Conservation (phyloP, 1,139 yeast species). For the Hemisphaericaspora xylanilytica region DNA sequence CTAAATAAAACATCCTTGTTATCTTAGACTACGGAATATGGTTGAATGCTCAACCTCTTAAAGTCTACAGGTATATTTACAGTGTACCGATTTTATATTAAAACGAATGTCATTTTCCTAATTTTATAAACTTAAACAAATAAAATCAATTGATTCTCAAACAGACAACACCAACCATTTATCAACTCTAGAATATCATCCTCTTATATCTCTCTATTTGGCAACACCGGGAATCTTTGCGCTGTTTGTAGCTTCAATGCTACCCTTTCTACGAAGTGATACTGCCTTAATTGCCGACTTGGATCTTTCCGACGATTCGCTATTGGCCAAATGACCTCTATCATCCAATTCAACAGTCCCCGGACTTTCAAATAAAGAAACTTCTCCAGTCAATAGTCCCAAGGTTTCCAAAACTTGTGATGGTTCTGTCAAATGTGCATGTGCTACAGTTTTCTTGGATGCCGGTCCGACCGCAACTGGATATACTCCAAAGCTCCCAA, state of each 20-base stretch:
- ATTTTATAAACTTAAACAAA: background rate
- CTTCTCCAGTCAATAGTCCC: conserved; percentile 74
- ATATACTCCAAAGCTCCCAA: conserved; percentile 63
- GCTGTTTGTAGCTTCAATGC: conserved; percentile 17
- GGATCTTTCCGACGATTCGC: conserved; percentile 45
- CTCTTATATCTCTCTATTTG: background rate
- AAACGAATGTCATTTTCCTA: background rate
- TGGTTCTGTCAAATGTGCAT: conserved; percentile 85
- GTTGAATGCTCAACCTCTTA: too few relatives aligned
- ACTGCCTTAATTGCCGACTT: conserved; percentile 41
- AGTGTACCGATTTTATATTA: too few relatives aligned
- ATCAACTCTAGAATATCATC: background rate
- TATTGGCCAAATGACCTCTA: conserved; percentile 60
- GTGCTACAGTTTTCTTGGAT: conserved; percentile 82
- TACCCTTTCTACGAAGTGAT: conserved; percentile 13
- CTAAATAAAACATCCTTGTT: too few relatives aligned
- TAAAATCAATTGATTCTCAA: background rate
- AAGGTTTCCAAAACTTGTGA: conserved; percentile 80
- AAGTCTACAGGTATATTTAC: too few relatives aligned
- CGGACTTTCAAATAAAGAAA: conserved; percentile 70
- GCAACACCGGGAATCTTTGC: background rate
- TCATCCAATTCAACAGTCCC: conserved; percentile 74
- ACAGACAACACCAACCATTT: background rate
- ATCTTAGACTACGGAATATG: too few relatives aligned
- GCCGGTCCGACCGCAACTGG: conserved; percentile 97